phyloP scores from a whole-genome alignment of 768 basidiomycete species.

The Brasilioporus rufonigricans region DNA sequence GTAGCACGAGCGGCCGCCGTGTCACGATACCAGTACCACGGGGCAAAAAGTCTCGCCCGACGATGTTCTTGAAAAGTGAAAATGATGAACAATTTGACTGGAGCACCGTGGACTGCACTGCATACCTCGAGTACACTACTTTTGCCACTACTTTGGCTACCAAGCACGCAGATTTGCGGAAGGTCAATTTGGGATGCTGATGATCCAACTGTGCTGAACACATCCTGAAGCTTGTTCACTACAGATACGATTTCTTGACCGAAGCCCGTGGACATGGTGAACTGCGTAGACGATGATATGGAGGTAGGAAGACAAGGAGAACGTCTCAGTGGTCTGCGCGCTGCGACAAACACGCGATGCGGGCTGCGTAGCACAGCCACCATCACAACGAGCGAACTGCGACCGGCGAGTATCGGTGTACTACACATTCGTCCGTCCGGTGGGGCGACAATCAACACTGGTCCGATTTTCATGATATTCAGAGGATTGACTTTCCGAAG shows the following conservation, averaged over 20 bases:
- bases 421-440: too few relatives aligned
- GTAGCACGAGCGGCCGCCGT: constrained; percentile 90
- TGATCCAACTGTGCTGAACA: constrained; percentile 81
- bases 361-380: constrained; percentile 29
- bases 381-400: background rate
- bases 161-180: constrained; percentile 88
- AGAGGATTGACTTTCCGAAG: too few relatives aligned
- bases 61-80: constrained; percentile 71
- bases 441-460: too few relatives aligned
- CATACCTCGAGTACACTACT: constrained; percentile 88
- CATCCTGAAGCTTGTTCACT: constrained; percentile 90
- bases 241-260: constrained; percentile 79
- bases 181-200: constrained; percentile 80
- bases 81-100: constrained; percentile 7
- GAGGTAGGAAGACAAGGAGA: constrained; percentile 15
- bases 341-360: constrained; percentile 23
- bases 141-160: constrained; percentile 91
- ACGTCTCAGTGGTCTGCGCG: background rate
- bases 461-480: too few relatives aligned
- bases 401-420: too few relatives aligned
- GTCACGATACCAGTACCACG: constrained; percentile 99
- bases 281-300: constrained; percentile 14
- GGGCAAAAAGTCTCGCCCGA: constrained; percentile 97
- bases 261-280: constrained; percentile 54
- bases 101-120: background rate